Percentiles rank a stretch among this genome's conserved stretches.
These are phyloP conservation scores for Penicillium psychrofluorescens DNA, from an alignment of 495 filamentous ascomycete genomes.

Conservation along the genomic window DNA sequence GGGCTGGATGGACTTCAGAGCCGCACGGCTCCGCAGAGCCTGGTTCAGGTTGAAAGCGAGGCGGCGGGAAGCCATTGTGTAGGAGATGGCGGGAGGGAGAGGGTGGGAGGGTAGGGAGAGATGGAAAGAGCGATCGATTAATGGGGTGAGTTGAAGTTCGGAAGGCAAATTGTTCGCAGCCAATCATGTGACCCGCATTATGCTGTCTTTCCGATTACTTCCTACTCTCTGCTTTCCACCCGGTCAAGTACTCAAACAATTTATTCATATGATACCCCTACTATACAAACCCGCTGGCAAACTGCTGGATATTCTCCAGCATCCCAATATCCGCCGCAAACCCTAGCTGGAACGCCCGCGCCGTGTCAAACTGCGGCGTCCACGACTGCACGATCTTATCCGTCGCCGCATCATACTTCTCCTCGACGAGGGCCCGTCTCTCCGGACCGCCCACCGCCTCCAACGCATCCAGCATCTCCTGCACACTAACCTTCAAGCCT, in stretches of 20 bases:
- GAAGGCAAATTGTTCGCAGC: conserved; percentile 48
- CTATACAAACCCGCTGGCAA: conserved; percentile 30
- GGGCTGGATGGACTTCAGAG: conserved; percentile 62
- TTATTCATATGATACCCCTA: background rate
- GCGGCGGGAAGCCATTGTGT: conserved; percentile 87
- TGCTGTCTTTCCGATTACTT: conserved; percentile 25
- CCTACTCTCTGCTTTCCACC: conserved; percentile 28
- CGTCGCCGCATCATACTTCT: conserved; percentile 56
- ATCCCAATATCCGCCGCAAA: conserved; percentile 53
- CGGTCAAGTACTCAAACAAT: background rate
- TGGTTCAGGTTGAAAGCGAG: conserved; percentile 83
- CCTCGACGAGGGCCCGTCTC: conserved; percentile 52
- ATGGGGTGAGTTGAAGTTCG: conserved; percentile 32
- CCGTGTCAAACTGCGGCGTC: conserved; percentile 60
- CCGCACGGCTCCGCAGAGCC: conserved; percentile 75
- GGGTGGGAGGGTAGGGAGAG: conserved; percentile 28
- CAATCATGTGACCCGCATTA: conserved; percentile 47
- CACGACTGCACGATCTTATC: conserved; percentile 70
- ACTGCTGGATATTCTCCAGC: conserved; percentile 49
- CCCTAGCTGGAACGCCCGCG: conserved; percentile 49
- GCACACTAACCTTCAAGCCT: conserved; percentile 61
- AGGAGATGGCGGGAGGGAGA: conserved; percentile 19
- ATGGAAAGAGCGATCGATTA: conserved; percentile 25
- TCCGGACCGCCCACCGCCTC: conserved; percentile 64
- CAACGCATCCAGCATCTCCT: conserved; percentile 70